Percentiles rank a stretch among this genome's conserved stretches.
Evolutionary conservation across 495 filamentous ascomycete species (phyloP).

Genomic region (Penicillium ucsense): DNA sequence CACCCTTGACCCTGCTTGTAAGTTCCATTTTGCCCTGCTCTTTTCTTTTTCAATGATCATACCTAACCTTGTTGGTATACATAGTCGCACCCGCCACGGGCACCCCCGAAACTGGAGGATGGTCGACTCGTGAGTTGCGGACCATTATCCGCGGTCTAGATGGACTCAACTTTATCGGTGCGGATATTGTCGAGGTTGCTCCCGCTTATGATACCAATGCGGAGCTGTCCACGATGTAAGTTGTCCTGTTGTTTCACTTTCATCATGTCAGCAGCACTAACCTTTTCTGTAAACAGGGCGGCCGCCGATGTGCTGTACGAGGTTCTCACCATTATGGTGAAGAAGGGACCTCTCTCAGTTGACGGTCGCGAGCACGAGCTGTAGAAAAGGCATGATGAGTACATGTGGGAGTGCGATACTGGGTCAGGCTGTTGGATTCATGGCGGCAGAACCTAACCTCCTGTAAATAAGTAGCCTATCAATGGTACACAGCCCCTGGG

Average conservation of each 20-base stretch:
- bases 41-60: too few species aligned
- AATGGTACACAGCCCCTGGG: too few species aligned
- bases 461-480: too few species aligned
- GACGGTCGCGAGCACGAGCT: conserved; percentile 9
- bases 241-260: neutral
- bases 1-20: conserved; percentile 75
- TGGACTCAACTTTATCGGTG: conserved; percentile 66
- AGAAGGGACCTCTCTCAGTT: conserved; percentile 43
- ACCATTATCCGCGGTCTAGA: conserved; percentile 65
- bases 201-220: conserved; percentile 63
- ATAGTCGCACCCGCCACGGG: conserved; percentile 68
- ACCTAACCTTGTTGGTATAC: neutral
- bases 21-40: conserved; percentile 9
- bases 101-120: conserved; percentile 80
- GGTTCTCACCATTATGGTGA: conserved; percentile 56
- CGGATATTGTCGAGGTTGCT: conserved; percentile 70
- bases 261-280: neutral
- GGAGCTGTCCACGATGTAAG: conserved; percentile 52
- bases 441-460: too few species aligned
- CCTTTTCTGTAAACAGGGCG: conserved; percentile 26
- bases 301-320: conserved; percentile 59
- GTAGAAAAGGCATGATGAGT: neutral
- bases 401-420: too few species aligned
- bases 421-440: too few species aligned
- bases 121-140: conserved; percentile 70